phyloP scores from a whole-genome alignment of 768 basidiomycete genomes.

The Fomitopsis pulvina region DNA sequence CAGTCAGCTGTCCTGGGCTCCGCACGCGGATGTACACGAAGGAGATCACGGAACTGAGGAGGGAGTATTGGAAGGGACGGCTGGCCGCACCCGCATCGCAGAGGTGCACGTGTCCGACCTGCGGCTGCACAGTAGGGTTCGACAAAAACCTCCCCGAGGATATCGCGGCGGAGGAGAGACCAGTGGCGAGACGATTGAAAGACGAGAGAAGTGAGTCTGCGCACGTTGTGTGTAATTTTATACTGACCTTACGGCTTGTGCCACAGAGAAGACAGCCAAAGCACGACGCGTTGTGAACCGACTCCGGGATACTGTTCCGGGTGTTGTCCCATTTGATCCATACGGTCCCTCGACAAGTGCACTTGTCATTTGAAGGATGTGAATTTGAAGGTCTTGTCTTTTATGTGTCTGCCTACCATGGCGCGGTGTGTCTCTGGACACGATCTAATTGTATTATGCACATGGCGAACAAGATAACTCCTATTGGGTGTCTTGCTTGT shows the following conservation, averaged over 20 bases:
- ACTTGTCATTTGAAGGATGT: too few relatives aligned
- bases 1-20: not conserved
- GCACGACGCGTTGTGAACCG: not conserved
- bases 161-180: not conserved
- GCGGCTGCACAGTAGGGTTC: conserved; percentile 1
- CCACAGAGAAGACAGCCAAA: not conserved
- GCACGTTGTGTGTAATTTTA: not conserved
- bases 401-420: too few relatives aligned
- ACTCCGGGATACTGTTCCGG: not conserved
- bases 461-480: too few relatives aligned
- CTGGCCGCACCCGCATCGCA: not conserved
- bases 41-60: conserved; percentile 5
- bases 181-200: not conserved
- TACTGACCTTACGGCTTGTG: not conserved
- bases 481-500: too few relatives aligned
- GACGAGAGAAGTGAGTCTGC: not conserved
- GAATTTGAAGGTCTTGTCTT: too few relatives aligned
- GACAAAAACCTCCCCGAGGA: not conserved
- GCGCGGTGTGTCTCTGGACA: too few relatives aligned
- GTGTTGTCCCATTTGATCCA: not conserved
- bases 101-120: conserved; percentile 6
- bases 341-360: conserved; percentile 6
- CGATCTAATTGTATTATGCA: too few relatives aligned
- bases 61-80: conserved; percentile 3
- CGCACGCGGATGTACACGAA: not conserved